Conservation (phyloP, 2,329 filamentous ascomycete species). For the Epichloe baconii region DNA sequence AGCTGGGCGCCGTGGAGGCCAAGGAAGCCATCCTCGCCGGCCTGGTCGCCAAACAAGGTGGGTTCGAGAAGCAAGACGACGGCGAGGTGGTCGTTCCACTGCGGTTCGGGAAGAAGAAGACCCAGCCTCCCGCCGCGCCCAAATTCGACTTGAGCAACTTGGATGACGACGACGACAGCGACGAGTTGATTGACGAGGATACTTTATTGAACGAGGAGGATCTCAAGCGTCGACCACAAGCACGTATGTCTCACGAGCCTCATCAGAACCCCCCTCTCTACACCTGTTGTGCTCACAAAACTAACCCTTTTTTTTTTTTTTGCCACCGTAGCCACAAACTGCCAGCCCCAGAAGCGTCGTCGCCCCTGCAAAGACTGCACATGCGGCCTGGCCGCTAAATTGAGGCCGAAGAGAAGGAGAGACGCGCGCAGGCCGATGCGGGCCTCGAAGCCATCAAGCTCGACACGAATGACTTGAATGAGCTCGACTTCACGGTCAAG, state of each 20-base stretch:
- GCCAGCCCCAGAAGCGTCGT: slow-evolving; percentile 79
- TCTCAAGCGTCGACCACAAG: slow-evolving; percentile 59
- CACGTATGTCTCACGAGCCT: slow-evolving; percentile 49
- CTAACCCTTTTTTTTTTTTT: not conserved
- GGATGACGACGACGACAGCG: slow-evolving; percentile 52
- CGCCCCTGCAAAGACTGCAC: slow-evolving; percentile 97
- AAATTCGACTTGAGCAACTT: slow-evolving; percentile 45
- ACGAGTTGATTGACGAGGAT: slow-evolving; percentile 76
- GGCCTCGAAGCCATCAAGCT: slow-evolving; percentile 63
- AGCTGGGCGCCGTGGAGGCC: slow-evolving; percentile 35
- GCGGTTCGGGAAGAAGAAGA: slow-evolving; percentile 27
- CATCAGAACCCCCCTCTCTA: not conserved
- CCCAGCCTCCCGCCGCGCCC: slow-evolving; percentile 9
- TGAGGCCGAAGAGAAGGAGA: slow-evolving; percentile 68
- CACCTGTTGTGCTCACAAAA: not conserved
- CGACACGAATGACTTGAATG: slow-evolving; percentile 60
- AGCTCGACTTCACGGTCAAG: slow-evolving; percentile 94
- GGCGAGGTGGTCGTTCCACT: slow-evolving; percentile 43
- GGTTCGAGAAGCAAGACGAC: slow-evolving; percentile 62
- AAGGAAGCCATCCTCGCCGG: slow-evolving; percentile 80
- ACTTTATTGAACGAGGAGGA: slow-evolving; percentile 77
- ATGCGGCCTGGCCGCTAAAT: slow-evolving; percentile 74
- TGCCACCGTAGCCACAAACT: slow-evolving; percentile 53
- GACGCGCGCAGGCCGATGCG: slow-evolving; percentile 49
- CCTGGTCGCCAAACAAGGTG: slow-evolving; percentile 48